phyloP scores from a whole-genome alignment of 345 rosid genomes.

The Eucalyptus urophylla region DNA sequence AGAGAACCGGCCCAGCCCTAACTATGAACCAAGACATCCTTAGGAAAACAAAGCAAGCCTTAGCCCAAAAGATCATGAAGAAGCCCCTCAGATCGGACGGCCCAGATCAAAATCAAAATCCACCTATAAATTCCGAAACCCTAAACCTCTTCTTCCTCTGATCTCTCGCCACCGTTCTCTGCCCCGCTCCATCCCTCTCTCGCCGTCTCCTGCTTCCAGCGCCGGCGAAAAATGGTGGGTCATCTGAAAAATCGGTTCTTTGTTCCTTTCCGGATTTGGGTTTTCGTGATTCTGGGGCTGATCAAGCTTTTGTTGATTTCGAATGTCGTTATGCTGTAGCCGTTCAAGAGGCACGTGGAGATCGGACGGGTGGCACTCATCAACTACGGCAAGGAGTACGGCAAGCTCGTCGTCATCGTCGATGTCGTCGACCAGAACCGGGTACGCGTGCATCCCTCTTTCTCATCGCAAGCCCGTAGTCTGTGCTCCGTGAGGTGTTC shows the following conservation, averaged over 20 bases:
- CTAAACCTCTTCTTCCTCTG: neutral
- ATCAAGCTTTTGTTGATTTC: neutral
- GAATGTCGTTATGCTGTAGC: constrained; percentile 12
- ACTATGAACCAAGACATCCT: neutral
- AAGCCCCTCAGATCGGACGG: neutral
- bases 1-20: neutral
- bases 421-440: constrained; percentile 87
- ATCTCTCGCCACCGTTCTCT: neutral
- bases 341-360: constrained; percentile 89
- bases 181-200: neutral
- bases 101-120: neutral
- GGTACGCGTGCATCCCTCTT: constrained; percentile 11
- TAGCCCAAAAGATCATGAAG: neutral
- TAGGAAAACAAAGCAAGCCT: neutral
- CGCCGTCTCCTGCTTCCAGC: neutral
- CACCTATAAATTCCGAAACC: neutral
- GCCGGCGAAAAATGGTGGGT: constrained; percentile 20
- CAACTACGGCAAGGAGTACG: constrained; percentile 81
- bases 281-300: neutral
- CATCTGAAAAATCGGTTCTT: neutral
- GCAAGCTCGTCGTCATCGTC: constrained; percentile 81
- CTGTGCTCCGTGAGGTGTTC: neutral
- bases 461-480: neutral
- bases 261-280: neutral
- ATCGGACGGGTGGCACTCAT: constrained; percentile 83